Evolutionary conservation across 768 basidiomycete species (phyloP).

Genomic region (Phlebiopsis flavidoalba): DNA sequence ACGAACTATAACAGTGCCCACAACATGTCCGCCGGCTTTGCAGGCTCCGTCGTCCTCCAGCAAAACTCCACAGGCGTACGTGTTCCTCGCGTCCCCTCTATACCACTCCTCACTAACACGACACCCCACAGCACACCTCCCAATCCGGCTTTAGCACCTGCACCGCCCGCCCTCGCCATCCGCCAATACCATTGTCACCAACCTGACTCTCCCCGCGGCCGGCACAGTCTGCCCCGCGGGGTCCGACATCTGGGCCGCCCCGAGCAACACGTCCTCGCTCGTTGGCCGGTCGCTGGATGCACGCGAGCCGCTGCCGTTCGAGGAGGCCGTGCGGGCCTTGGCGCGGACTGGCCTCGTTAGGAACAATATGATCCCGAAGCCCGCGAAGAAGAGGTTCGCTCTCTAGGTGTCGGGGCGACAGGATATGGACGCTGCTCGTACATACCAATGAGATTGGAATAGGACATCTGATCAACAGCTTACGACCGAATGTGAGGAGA

Average conservation of each 20-base stretch:
- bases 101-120: background rate
- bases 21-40: slow-evolving; percentile 4
- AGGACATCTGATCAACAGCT: no score
- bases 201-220: slow-evolving; percentile 17
- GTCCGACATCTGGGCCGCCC: background rate
- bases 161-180: slow-evolving; percentile 18
- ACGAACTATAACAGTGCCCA: background rate
- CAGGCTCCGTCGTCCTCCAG: slow-evolving; percentile 5
- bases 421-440: no score
- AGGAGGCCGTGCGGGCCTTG: background rate
- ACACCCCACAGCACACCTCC: slow-evolving; percentile 15
- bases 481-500: no score
- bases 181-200: slow-evolving; percentile 20
- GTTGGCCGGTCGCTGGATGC: background rate
- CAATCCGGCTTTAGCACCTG: slow-evolving; percentile 14
- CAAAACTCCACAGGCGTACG: slow-evolving; percentile 13
- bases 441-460: no score
- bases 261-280: slow-evolving; percentile 2
- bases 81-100: background rate
- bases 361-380: background rate
- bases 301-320: background rate
- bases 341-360: background rate
- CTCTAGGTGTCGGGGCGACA: no score
- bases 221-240: slow-evolving; percentile 21
- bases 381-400: no score